A percentile compares a stretch with the other conserved stretches of the same genome.
Evolutionary conservation across 2,329 filamentous ascomycete species (phyloP).

Genomic region (Pseudonectria foliicola): DNA sequence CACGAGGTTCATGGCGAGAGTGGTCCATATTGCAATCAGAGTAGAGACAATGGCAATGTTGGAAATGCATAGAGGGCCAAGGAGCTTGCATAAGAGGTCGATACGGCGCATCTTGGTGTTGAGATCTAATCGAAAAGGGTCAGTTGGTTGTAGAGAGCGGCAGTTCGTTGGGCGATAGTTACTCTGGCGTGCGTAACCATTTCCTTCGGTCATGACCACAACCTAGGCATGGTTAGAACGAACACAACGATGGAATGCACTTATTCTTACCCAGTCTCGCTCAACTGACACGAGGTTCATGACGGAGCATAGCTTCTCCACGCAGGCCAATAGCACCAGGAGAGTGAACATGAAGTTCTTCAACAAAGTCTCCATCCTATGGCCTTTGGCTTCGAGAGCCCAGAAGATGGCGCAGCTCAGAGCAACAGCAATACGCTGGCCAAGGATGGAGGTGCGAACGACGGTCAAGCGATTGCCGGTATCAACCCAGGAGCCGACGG

Average conservation of each 20-base stretch:
- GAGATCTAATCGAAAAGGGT: slow-evolving; percentile 25
- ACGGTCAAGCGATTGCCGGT: not conserved
- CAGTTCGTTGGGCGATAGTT: not conserved
- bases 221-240: slow-evolving; percentile 14
- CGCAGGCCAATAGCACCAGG: slow-evolving; percentile 49
- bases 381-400: slow-evolving; percentile 8
- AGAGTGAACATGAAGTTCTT: slow-evolving; percentile 24
- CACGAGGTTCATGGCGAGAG: slow-evolving; percentile 40
- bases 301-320: slow-evolving; percentile 60
- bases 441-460: not conserved
- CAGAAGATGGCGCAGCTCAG: slow-evolving; percentile 41
- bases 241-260: not conserved
- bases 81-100: slow-evolving; percentile 52
- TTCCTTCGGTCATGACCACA: slow-evolving; percentile 21
- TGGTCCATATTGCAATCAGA: slow-evolving; percentile 38
- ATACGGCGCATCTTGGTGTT: slow-evolving; percentile 58
- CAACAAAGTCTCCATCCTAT: slow-evolving; percentile 5
- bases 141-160: slow-evolving; percentile 1
- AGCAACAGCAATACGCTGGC: slow-evolving; percentile 41
- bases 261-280: slow-evolving; percentile 55
- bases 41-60: slow-evolving; percentile 44
- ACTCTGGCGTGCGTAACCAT: slow-evolving; percentile 13
- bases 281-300: slow-evolving; percentile 64
- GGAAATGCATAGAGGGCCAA: slow-evolving; percentile 49
- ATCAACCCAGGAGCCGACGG: not conserved